Evolutionary conservation across 2,329 filamentous ascomycete species (phyloP).

Genomic region (Talaromyces albobiverticillius): DNA sequence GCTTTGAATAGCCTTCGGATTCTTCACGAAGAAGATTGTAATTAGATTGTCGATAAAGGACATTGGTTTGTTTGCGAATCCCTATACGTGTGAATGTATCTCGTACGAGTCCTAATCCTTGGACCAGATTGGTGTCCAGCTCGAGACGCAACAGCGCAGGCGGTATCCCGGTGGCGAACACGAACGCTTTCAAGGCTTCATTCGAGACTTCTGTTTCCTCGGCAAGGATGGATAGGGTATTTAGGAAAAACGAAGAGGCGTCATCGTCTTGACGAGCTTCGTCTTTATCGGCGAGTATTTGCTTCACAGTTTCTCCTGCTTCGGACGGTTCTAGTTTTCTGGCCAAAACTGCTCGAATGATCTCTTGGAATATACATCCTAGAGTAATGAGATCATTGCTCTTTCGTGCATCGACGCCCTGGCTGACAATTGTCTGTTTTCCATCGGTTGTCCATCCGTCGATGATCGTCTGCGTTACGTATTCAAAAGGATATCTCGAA

Average conservation of each 20-base stretch:
- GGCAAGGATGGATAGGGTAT: conserved; percentile 75
- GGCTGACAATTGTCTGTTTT: conserved; percentile 64
- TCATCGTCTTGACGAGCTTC: conserved; percentile 56
- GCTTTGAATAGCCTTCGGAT: conserved; percentile 93
- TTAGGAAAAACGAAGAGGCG: conserved; percentile 71
- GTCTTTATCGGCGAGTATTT: conserved; percentile 63
- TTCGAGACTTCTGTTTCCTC: conserved; percentile 63
- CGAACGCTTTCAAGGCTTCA: conserved; percentile 61
- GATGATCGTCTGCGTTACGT: conserved; percentile 68
- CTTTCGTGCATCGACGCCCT: conserved; percentile 62
- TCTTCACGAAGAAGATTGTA: conserved; percentile 96
- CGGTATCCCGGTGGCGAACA: conserved; percentile 70
- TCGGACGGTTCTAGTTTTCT: conserved; percentile 64
- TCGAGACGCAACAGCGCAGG: conserved; percentile 71
- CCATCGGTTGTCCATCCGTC: conserved; percentile 66
- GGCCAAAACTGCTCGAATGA: conserved; percentile 72
- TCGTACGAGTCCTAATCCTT: conserved; percentile 74
- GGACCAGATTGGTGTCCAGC: conserved; percentile 74
- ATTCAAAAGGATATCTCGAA: conserved; percentile 65
- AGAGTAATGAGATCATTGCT: conserved; percentile 68
- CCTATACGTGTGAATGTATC: conserved; percentile 80
- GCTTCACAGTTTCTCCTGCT: conserved; percentile 69
- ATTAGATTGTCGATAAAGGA: conserved; percentile 92
- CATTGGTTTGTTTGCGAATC: conserved; percentile 86
- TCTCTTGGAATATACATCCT: conserved; percentile 76